A percentile compares a stretch with the other conserved stretches of the same genome.
Evolutionary conservation across 768 basidiomycete genomes (phyloP).

Genomic region (Dictyophora rubrovolvata): DNA sequence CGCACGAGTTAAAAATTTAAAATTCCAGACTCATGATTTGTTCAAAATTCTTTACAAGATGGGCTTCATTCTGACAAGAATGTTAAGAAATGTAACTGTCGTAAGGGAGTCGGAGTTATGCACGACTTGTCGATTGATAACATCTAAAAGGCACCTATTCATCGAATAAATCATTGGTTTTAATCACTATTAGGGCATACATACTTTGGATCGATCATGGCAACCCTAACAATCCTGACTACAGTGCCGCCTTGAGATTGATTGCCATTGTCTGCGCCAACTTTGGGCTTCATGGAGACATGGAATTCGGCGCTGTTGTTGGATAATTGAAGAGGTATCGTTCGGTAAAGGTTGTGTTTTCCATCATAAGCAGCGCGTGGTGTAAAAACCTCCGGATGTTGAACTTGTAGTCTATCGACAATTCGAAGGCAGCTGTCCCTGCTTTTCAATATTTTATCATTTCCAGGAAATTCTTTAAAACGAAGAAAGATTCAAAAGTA

Average conservation of each 20-base stretch:
- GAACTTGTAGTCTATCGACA: neutral
- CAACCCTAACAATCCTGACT: neutral
- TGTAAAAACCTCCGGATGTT: neutral
- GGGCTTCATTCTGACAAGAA: conserved; percentile 6
- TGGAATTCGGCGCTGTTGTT: neutral
- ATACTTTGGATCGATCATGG: conserved; percentile 1
- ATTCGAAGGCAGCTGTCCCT: neutral
- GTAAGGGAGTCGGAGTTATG: conserved; percentile 1
- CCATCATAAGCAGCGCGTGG: conserved; percentile 7
- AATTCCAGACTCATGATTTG: neutral
- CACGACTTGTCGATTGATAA: neutral
- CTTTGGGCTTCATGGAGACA: neutral
- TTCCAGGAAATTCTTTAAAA: conserved; percentile 3
- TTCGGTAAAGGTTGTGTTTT: neutral
- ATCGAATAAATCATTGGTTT: neutral
- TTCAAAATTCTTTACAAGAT: neutral
- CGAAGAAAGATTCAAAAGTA: neutral
- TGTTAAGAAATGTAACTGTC: neutral
- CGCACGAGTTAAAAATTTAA: neutral
- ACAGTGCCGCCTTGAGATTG: neutral
- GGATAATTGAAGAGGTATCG: neutral
- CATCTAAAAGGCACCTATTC: neutral
- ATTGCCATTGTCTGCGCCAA: neutral
- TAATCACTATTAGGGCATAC: neutral
- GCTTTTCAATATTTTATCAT: neutral